Percentiles rank a stretch among this genome's conserved stretches.
These are phyloP conservation scores for Polytolypa hystricis DNA, from an alignment of 2,329 filamentous ascomycete genomes.

Conservation along the genomic window DNA sequence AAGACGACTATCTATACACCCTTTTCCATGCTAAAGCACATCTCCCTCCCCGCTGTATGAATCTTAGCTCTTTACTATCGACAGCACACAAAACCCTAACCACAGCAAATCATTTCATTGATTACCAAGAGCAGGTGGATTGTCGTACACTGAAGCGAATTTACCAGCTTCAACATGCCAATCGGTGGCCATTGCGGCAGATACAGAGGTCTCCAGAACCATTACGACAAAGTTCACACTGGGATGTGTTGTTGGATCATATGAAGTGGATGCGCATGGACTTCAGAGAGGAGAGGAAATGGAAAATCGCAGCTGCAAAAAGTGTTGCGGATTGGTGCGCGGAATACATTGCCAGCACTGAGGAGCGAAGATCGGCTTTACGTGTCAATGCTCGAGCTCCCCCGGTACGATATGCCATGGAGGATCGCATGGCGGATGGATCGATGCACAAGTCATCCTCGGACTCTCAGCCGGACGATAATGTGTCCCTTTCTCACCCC, in stretches of 20 bases:
- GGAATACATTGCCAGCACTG: conserved; percentile 60
- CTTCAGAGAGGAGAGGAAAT: conserved; percentile 86
- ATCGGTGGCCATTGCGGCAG: conserved; percentile 87
- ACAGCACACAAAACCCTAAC: conserved; percentile 83
- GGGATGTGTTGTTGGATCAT: conserved; percentile 78
- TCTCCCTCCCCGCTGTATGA: conserved; percentile 41
- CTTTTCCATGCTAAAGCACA: conserved; percentile 51
- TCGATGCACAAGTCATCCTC: conserved; percentile 20
- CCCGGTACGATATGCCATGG: conserved; percentile 16
- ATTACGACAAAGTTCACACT: conserved; percentile 62
- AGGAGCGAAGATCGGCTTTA: conserved; percentile 53
- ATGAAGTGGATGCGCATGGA: conserved; percentile 98
- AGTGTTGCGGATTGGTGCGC: conserved; percentile 74
- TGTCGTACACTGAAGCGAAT: conserved; percentile 77
- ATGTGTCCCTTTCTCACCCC: conserved; percentile 32
- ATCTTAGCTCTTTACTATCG: conserved; percentile 60
- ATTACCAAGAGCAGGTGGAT: conserved; percentile 76
- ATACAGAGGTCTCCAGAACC: conserved; percentile 77
- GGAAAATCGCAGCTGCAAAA: conserved; percentile 74
- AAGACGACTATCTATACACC: conserved; percentile 51
- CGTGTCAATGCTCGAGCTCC: conserved; percentile 52
- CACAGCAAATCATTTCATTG: conserved; percentile 71
- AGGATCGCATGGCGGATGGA: conserved; percentile 18
- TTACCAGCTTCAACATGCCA: conserved; percentile 79
- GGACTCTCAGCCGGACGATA: conserved; percentile 24